Base-by-base conservation (phyloP, 139 green algal species). In the Volvox africanus region DNA sequence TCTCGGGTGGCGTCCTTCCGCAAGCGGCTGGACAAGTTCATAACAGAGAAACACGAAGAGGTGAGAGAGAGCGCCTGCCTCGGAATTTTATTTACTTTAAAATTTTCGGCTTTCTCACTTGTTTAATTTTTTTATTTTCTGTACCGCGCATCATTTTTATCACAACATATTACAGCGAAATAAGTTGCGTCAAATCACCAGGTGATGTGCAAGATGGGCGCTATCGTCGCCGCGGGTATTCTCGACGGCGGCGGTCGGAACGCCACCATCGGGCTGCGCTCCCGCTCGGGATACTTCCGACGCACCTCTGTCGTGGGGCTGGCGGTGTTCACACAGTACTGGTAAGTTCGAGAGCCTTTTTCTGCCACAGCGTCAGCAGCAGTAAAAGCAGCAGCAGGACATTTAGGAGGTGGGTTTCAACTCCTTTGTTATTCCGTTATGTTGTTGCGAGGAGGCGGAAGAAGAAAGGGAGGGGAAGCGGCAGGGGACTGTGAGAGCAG, bases 301-400 rank as follows among this genome's bases (percentile, higher is more conserved):
- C 96, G 98, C 92, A 98, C 97, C 35, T 94, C 95, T 62, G 93
- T 99, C 20, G 89, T 99, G 12, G 98, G 96, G 2, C 94, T 99
- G 82, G 96, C 97, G 2, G 91, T 99, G 32, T 99, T 99, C 95
- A 97, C 95, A 21, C 98, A 99, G 93, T 98, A 99, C 95, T 99
- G 98, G 98, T 94, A 83, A 69, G 90, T 24, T 55, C 44, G 44
- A 55, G 44, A 14, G 44, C 44, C 9, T 55, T 55, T 55, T 14
- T 55, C 9, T 55, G n/a, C n/a, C n/a, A n/a, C n/a, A n/a, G n/a
- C n/a, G n/a, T n/a, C n/a, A n/a, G n/a, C n/a, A n/a, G n/a, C n/a
- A n/a, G n/a, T n/a, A n/a, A n/a, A n/a, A n/a, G n/a, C n/a, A n/a
- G n/a, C n/a, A n/a, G n/a, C 44, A 55, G 44, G 5, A 55, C 5